Evolutionary conservation across 1,284 basidiomycete species (phyloP).

Genomic region (Ganoderma multipileum): DNA sequence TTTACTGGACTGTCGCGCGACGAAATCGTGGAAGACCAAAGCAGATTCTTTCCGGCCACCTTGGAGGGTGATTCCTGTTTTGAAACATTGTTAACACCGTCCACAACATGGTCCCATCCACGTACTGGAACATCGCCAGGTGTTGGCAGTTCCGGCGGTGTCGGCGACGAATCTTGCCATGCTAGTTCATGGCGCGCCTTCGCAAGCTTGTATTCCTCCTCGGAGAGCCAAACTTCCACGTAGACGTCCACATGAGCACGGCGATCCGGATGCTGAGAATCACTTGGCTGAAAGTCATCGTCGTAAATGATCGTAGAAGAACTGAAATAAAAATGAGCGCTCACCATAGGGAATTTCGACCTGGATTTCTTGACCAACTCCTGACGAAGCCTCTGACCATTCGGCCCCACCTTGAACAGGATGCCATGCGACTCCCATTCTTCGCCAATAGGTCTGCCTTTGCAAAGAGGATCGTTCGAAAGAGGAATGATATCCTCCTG

Average conservation of each 20-base stretch:
- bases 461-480: slow-evolving; percentile 56
- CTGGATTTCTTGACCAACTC: slow-evolving; percentile 72
- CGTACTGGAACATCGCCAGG: slow-evolving; percentile 42
- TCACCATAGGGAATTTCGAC: slow-evolving; percentile 75
- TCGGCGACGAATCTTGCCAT: slow-evolving; percentile 60
- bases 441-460: slow-evolving; percentile 69
- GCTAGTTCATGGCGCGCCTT: slow-evolving; percentile 66
- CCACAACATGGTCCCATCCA: neutral
- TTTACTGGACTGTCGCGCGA: slow-evolving; percentile 40
- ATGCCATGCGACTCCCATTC: slow-evolving; percentile 76
- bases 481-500: slow-evolving; percentile 46
- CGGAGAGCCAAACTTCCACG: slow-evolving; percentile 78
- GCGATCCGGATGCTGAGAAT: slow-evolving; percentile 79
- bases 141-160: slow-evolving; percentile 48
- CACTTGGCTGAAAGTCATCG: slow-evolving; percentile 59
- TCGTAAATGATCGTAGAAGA: neutral
- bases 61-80: slow-evolving; percentile 44
- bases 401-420: slow-evolving; percentile 71
- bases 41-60: slow-evolving; percentile 49
- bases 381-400: slow-evolving; percentile 72
- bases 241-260: slow-evolving; percentile 69
- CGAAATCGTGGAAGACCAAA: slow-evolving; percentile 51
- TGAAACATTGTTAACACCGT: neutral
- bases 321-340: slow-evolving; percentile 32
- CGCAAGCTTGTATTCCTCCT: slow-evolving; percentile 71